Evolutionary conservation across 2,329 filamentous ascomycete species (phyloP).

Genomic region (Acarospora socialis): DNA sequence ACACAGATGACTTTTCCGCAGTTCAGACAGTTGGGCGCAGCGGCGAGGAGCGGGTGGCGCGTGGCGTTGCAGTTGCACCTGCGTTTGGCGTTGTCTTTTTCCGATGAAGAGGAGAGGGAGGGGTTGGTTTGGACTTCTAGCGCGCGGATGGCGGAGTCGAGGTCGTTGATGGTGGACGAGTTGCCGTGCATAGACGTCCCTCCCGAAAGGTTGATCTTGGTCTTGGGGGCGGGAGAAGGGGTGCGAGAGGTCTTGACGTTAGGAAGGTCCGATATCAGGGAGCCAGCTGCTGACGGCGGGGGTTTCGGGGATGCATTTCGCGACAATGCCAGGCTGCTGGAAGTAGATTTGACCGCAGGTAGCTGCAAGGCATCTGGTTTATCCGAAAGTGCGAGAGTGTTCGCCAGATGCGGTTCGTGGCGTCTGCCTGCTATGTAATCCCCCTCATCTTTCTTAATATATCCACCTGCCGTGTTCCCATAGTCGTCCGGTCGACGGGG

Average conservation of each 20-base stretch:
- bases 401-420: constrained; percentile 23
- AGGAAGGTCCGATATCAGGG: constrained; percentile 62
- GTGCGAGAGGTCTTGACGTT: constrained; percentile 45
- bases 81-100: constrained; percentile 41
- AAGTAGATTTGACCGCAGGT: constrained; percentile 26
- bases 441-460: constrained; percentile 57
- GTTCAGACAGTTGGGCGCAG: constrained; percentile 79
- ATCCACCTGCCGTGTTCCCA: constrained; percentile 52
- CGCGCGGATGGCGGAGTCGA: constrained; percentile 67
- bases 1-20: constrained; percentile 95
- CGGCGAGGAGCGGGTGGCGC: constrained; percentile 74
- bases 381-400: constrained; percentile 34
- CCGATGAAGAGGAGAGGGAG: constrained; percentile 33
- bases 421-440: constrained; percentile 53
- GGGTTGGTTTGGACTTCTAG: constrained; percentile 91
- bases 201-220: constrained; percentile 60
- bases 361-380: constrained; percentile 35
- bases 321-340: constrained; percentile 32
- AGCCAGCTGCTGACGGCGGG: constrained; percentile 57
- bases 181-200: constrained; percentile 72
- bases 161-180: constrained; percentile 55
- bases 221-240: constrained; percentile 30
- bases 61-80: constrained; percentile 81
- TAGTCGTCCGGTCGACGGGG: constrained; percentile 50
- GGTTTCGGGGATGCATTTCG: constrained; percentile 34